phyloP scores from a whole-genome alignment of 2,329 filamentous ascomycete genomes.

The Anisogramma anomala region DNA sequence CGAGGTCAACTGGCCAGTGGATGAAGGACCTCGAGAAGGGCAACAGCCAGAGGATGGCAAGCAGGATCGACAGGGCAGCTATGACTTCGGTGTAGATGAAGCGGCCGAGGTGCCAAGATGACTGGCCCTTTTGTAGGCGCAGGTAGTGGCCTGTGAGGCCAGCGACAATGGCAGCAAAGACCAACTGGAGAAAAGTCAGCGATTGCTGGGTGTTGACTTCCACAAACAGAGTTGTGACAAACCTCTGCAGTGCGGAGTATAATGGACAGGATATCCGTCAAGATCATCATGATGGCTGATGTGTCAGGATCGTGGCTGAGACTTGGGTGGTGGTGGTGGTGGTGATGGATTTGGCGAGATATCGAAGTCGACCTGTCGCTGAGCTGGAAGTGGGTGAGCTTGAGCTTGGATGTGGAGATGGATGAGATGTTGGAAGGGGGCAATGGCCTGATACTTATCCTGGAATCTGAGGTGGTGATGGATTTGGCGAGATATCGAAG shows the following conservation, averaged over 20 bases:
- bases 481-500: neutral
- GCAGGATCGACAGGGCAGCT: conserved; percentile 54
- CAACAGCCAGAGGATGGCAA: conserved; percentile 61
- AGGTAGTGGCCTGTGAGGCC: conserved; percentile 57
- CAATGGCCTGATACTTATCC: too few relatives aligned
- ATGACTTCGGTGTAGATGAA: conserved; percentile 68
- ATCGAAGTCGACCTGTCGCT: neutral
- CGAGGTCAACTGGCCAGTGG: conserved; percentile 58
- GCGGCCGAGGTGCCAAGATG: conserved; percentile 46
- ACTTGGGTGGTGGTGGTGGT: neutral
- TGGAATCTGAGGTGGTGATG: neutral
- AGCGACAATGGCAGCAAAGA: conserved; percentile 60
- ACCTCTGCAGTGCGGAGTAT: conserved; percentile 42
- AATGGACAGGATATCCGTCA: conserved; percentile 44
- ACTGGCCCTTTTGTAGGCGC: conserved; percentile 32
- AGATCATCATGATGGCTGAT: conserved; percentile 31
- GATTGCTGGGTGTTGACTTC: neutral
- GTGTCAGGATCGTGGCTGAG: neutral
- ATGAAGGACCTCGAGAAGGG: conserved; percentile 58
- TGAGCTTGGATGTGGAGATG: too few relatives aligned
- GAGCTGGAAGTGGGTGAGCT: too few relatives aligned
- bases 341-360: neutral
- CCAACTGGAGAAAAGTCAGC: conserved; percentile 44
- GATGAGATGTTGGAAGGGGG: neutral
- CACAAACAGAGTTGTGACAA: neutral